Conservation (phyloP, 1,139 yeast species). For the Geotrichum restrictum region DNA sequence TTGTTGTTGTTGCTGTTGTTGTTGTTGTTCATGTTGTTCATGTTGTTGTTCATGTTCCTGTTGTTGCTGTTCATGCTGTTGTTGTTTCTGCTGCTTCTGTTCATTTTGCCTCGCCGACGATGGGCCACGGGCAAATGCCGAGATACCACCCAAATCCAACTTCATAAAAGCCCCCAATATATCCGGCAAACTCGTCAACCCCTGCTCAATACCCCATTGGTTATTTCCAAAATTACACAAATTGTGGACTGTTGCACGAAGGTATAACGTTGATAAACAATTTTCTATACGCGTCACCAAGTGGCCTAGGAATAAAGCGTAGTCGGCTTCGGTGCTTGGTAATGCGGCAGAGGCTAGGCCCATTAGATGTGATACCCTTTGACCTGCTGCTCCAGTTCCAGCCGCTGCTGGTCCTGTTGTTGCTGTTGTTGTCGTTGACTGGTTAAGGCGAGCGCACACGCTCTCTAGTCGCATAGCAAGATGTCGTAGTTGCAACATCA, state of each 20-base stretch:
- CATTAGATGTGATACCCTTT: slow-evolving; percentile 3
- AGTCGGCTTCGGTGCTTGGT: slow-evolving; percentile 39
- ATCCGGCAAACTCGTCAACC: not conserved
- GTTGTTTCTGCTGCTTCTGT: too few relatives aligned
- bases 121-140: too few relatives aligned
- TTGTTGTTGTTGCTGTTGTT: too few relatives aligned
- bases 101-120: too few relatives aligned
- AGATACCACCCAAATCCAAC: not conserved
- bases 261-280: slow-evolving; percentile 30
- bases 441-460: slow-evolving; percentile 42
- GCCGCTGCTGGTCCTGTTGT: too few relatives aligned
- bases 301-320: slow-evolving; percentile 54
- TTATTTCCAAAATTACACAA: not conserved
- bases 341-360: slow-evolving; percentile 14
- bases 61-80: too few relatives aligned
- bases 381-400: not conserved
- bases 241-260: slow-evolving; percentile 15
- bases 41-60: too few relatives aligned
- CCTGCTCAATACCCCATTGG: not conserved
- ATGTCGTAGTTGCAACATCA: slow-evolving; percentile 45
- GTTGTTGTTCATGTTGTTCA: too few relatives aligned
- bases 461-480: slow-evolving; percentile 50
- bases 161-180: slow-evolving; percentile 7
- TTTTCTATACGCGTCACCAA: slow-evolving; percentile 62
- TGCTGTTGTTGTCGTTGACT: not conserved